Evolutionary conservation across 345 rosid species (phyloP), one percentile per base, ranked within the genome.

Genomic region (Boechera retrofracta): DNA sequence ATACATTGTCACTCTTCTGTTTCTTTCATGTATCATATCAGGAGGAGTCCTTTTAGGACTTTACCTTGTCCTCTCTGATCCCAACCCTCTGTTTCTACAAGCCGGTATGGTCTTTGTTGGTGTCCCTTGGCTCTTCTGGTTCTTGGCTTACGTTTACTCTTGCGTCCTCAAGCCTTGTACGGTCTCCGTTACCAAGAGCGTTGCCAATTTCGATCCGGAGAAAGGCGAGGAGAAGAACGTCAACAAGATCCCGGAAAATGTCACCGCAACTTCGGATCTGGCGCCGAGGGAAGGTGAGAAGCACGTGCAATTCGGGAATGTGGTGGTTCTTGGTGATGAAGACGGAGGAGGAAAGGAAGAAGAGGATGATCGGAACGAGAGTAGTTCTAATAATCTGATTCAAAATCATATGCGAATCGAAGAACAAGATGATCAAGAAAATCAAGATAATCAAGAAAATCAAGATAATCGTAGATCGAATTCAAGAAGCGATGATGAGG

Each of bases 111-210:
- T 76, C 72, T 86, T 89, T 38, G 88, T 83, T 6, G 86, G 82
- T 72, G 72, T 89, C 58, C 97, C 97, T 5, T 91, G 97, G 97
- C 31, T 74, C 5, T 87, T 87, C 76, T 89, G 97, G 97, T 75
- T 91, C 61, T 52, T 84, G 38, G 81, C 80, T 15, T 91, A 83
- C 74, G 8, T 88, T 18, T 87, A 86, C 77, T 75, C 77, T 18
- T 89, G 87, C 66, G 70, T 79, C 64, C 69, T 83, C 67, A 80
- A 61, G 69, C 86, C 91, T 15, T 53, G 73, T 15, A 48, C 29
- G 2, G 49, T 51, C 44, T 49, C 52, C 26, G 15, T 70, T 6
- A 4, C 63, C 56, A 75, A 62, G 36, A 61, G 42, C 63, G 74
- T 48, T 31, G 59, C 68, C 35, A 31, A 44, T 16, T 26, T 53